Evolutionary conservation across 2,329 filamentous ascomycete genomes (phyloP).

Genomic region (Neonectria magnoliae): DNA sequence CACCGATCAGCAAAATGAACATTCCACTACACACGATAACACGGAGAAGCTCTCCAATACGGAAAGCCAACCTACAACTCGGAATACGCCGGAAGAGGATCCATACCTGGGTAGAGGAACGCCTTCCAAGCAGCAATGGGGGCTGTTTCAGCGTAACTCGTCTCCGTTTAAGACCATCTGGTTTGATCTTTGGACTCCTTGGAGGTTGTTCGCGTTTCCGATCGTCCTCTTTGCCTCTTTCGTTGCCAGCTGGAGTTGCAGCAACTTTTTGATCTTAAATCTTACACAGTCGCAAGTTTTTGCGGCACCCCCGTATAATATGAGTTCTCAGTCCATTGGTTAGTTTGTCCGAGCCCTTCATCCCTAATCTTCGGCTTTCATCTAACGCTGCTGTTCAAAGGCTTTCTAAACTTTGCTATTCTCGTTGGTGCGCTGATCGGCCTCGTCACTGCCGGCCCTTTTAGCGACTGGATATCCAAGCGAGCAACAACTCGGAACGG

Average conservation of each 20-base stretch:
- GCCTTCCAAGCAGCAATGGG: constrained; percentile 8
- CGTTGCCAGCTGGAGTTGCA: constrained; percentile 22
- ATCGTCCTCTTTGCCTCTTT: constrained; percentile 23
- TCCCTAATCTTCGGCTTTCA: neutral
- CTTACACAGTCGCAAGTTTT: constrained; percentile 22
- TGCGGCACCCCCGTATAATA: constrained; percentile 23
- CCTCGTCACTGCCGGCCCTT: constrained; percentile 53
- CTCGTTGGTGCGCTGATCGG: constrained; percentile 54
- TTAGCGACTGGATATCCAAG: constrained; percentile 56
- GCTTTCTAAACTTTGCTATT: constrained; percentile 60
- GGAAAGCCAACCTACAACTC: neutral
- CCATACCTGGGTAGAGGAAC: constrained; percentile 4
- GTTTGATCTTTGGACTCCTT: constrained; percentile 12
- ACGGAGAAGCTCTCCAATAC: neutral
- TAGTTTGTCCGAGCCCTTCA: neutral
- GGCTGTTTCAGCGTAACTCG: constrained; percentile 1
- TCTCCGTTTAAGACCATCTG: neutral
- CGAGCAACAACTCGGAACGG: constrained; percentile 53
- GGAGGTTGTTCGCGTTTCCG: constrained; percentile 17
- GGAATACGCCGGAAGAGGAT: neutral
- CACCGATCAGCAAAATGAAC: constrained; percentile 3
- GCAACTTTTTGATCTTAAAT: constrained; percentile 19
- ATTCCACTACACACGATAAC: neutral
- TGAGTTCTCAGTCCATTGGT: constrained; percentile 22
- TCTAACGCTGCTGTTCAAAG: constrained; percentile 27